A percentile compares a stretch with the other conserved stretches of the same genome.
Conservation (phyloP, 192 early-diverging fungal genomes). For the Irineochytrium annulatum region DNA sequence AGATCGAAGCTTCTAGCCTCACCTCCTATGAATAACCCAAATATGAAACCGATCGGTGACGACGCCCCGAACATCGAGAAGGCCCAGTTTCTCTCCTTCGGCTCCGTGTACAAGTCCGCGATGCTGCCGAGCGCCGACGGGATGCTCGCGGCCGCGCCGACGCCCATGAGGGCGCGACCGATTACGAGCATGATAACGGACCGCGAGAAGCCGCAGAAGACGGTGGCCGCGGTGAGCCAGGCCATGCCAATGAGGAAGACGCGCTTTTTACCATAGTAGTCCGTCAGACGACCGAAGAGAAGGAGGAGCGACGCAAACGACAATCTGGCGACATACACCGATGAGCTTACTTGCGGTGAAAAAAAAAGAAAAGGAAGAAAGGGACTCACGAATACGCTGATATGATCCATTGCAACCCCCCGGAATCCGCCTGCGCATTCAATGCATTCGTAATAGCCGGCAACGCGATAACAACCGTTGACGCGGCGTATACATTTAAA, state of each 20-base stretch:
- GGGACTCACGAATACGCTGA: conserved; percentile 25
- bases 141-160: conserved; percentile 28
- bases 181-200: conserved; percentile 35
- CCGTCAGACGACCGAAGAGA: conserved; percentile 26
- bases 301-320: conserved; percentile 32
- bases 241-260: conserved; percentile 22
- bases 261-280: conserved; percentile 26
- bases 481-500: too few relatives aligned
- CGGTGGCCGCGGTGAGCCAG: conserved; percentile 4
- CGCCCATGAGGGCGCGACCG: conserved; percentile 27
- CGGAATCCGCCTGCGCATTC: too few relatives aligned
- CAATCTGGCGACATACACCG: too few relatives aligned
- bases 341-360: too few relatives aligned
- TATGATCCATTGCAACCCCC: conserved; percentile 21
- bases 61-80: conserved; percentile 23
- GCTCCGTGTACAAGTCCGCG: conserved; percentile 16
- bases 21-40: conserved; percentile 27
- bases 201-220: conserved; percentile 8
- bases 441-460: too few relatives aligned
- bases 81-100: conserved; percentile 16
- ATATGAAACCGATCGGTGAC: conserved; percentile 21
- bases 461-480: too few relatives aligned
- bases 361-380: too few relatives aligned
- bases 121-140: conserved; percentile 27
- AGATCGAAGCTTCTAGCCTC: too few relatives aligned